These are phyloP conservation scores for Pyracantha coccinea DNA, from an alignment of 331 rosid species.

Conservation along the genomic window DNA sequence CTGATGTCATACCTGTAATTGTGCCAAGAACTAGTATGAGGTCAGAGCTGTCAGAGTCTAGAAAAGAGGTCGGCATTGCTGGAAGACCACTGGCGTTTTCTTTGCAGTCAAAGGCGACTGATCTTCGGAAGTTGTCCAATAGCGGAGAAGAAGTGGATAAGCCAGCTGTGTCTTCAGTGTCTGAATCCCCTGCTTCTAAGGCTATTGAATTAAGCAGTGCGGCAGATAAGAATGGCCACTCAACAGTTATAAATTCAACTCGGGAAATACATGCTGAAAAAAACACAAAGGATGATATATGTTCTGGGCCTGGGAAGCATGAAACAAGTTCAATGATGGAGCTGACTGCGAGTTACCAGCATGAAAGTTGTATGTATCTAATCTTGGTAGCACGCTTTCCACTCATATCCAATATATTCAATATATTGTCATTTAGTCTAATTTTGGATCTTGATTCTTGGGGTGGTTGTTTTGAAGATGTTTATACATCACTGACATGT, in stretches of 20 bases:
- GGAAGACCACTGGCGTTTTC: slow-evolving; percentile 61
- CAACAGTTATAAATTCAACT: slow-evolving; percentile 39
- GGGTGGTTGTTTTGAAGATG: neutral
- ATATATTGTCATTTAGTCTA: neutral
- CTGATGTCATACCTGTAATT: slow-evolving; percentile 75
- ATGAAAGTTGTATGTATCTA: slow-evolving; percentile 31
- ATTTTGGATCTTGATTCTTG: neutral
- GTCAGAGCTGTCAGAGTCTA: slow-evolving; percentile 58
- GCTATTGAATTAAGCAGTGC: slow-evolving; percentile 42
- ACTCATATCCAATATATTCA: neutral
- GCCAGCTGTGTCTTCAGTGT: slow-evolving; percentile 32
- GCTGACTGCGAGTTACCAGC: slow-evolving; percentile 27
- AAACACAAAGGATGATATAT: slow-evolving; percentile 33
- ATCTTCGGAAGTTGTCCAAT: slow-evolving; percentile 42
- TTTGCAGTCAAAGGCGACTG: slow-evolving; percentile 65
- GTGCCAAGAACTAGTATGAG: slow-evolving; percentile 78
- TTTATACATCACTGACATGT: neutral
- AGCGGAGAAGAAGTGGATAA: slow-evolving; percentile 74
- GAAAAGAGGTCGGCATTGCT: slow-evolving; percentile 60
- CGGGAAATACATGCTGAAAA: slow-evolving; percentile 48
- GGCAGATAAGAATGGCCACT: slow-evolving; percentile 46
- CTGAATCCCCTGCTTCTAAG: slow-evolving; percentile 51
- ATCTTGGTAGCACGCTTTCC: neutral
- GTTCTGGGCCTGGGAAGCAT: slow-evolving; percentile 31
- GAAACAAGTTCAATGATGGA: slow-evolving; percentile 32